phyloP scores from a whole-genome alignment of 2,329 filamentous ascomycete genomes.

The Penicillium brevicompactum region DNA sequence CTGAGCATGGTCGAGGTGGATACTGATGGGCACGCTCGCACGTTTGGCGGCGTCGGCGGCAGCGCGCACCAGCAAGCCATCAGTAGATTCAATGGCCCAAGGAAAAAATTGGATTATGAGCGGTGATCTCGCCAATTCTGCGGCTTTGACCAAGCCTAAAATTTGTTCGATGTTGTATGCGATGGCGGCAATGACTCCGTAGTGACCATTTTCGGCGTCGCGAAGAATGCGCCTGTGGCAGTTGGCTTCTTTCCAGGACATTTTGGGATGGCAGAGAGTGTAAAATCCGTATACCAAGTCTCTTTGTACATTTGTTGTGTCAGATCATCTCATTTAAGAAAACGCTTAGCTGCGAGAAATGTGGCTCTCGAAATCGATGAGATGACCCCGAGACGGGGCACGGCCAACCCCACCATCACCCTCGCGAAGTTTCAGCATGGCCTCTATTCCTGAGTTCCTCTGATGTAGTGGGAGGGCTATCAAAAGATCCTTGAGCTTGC shows the following conservation, averaged over 20 bases:
- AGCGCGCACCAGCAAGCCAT: slow-evolving; percentile 56
- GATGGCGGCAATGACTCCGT: slow-evolving; percentile 51
- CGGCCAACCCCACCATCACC: too few species aligned
- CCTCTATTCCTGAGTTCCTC: too few species aligned
- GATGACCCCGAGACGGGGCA: too few species aligned
- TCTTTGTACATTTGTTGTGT: too few species aligned
- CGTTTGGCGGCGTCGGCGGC: slow-evolving; percentile 59
- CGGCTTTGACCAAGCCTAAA: slow-evolving; percentile 67
- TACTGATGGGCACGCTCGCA: slow-evolving; percentile 61
- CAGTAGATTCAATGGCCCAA: slow-evolving; percentile 70
- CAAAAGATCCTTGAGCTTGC: too few species aligned
- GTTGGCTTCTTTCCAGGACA: slow-evolving; percentile 21
- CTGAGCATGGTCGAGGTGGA: slow-evolving; percentile 70
- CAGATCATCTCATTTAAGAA: too few species aligned
- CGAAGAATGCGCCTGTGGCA: slow-evolving; percentile 51
- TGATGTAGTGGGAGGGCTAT: too few species aligned
- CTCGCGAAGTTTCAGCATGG: too few species aligned
- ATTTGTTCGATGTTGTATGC: slow-evolving; percentile 71
- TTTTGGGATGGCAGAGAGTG: not conserved
- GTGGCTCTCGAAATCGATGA: too few species aligned
- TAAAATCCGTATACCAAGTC: too few species aligned
- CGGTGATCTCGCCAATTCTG: slow-evolving; percentile 66
- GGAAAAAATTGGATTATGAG: slow-evolving; percentile 74
- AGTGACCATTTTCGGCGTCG: slow-evolving; percentile 56
- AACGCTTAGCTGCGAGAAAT: too few species aligned